Evolutionary conservation across 1,139 yeast species (phyloP).

Genomic region (Candida sp.): DNA sequence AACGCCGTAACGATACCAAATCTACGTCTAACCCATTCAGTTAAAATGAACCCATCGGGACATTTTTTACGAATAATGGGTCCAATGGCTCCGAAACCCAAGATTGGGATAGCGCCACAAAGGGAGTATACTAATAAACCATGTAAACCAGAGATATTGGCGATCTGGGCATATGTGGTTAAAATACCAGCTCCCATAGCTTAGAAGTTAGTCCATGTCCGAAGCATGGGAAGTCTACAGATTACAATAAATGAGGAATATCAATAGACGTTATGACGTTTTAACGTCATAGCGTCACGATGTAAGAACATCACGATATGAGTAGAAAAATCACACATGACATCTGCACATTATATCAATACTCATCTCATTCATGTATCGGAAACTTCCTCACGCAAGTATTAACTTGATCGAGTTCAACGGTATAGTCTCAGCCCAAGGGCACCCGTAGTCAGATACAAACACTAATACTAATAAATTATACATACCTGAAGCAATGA

Average conservation of each 20-base stretch:
- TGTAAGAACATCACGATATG: constrained; percentile 13
- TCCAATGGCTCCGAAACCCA: constrained; percentile 77
- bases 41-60: constrained; percentile 87
- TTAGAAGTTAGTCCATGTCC: constrained; percentile 14
- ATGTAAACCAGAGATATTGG: constrained; percentile 82
- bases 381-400: constrained; percentile 79
- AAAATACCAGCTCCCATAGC: constrained; percentile 92
- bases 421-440: constrained; percentile 72
- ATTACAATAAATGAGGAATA: not conserved
- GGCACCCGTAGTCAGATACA: constrained; percentile 49
- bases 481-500: constrained; percentile 86
- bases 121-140: constrained; percentile 81
- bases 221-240: constrained; percentile 6
- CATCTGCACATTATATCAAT: too few relatives aligned
- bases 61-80: constrained; percentile 76
- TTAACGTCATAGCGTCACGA: not conserved
- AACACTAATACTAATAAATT: constrained; percentile 11
- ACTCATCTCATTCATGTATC: too few relatives aligned
- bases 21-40: constrained; percentile 92
- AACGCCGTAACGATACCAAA: constrained; percentile 72
- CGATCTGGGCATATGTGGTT: constrained; percentile 83
- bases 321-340: too few relatives aligned
- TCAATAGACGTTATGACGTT: not conserved
- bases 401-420: constrained; percentile 83
- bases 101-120: constrained; percentile 81